phyloP scores from a whole-genome alignment of 169 alveolate species.

The Plasmodium inui region DNA sequence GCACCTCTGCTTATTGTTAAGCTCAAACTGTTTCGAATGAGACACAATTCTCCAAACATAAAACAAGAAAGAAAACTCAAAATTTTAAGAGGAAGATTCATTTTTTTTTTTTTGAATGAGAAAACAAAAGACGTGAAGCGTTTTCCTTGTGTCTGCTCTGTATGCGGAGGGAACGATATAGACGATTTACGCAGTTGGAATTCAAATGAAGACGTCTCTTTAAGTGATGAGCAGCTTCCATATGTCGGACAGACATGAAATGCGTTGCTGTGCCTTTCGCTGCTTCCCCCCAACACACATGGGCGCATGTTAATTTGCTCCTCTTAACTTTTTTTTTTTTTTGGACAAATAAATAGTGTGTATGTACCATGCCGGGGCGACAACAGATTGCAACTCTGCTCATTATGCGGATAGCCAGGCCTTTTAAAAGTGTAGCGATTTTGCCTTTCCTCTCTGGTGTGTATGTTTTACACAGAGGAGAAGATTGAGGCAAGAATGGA shows the following conservation, averaged over 20 bases:
- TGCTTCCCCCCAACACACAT: neutral
- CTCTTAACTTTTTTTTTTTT: neutral
- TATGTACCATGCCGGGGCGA: neutral
- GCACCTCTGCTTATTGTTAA: neutral
- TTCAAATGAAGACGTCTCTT: neutral
- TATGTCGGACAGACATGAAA: neutral
- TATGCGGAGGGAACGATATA: neutral
- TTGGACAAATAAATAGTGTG: neutral
- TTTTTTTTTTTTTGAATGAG: conserved; percentile 20
- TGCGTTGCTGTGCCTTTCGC: neutral
- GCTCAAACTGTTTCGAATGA: conserved; percentile 1
- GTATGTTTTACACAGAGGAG: neutral
- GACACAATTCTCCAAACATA: conserved; percentile 11
- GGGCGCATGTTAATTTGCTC: neutral
- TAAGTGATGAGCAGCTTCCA: neutral
- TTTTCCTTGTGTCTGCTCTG: neutral
- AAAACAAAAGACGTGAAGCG: neutral
- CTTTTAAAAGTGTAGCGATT: neutral
- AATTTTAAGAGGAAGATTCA: conserved; percentile 38
- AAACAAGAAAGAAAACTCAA: conserved; percentile 10
- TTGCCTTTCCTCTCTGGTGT: neutral
- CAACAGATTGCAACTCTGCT: neutral
- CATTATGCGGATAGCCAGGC: neutral
- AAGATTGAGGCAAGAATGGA: neutral
- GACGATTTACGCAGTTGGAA: neutral